Evolutionary conservation across 176 grass and related monocot genomes (phyloP).

Genomic region (Rhynchospora breviuscula): DNA sequence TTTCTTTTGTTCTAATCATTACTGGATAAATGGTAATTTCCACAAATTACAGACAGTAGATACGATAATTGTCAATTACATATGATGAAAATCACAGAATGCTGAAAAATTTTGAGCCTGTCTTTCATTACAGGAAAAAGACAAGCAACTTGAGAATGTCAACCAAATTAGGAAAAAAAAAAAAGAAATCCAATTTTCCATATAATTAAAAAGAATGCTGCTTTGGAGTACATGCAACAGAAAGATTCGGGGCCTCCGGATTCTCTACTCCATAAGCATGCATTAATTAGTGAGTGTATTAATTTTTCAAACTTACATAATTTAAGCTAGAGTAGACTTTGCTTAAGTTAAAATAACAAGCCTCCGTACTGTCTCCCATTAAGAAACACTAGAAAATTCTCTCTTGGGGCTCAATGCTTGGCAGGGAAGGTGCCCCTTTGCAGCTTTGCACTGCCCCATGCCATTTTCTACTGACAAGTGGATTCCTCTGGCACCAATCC

Average conservation of each 20-base stretch:
- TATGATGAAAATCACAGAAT: neutral
- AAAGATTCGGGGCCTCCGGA: neutral
- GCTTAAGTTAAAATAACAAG: slow-evolving; percentile 1
- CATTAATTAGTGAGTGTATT: neutral
- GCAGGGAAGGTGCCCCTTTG: neutral
- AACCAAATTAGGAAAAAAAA: neutral
- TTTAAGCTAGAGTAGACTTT: neutral
- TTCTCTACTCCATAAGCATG: neutral
- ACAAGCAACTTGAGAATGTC: neutral
- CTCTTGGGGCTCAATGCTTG: slow-evolving; percentile 24
- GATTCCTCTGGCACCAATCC: slow-evolving; percentile 29
- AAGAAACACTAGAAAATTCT: slow-evolving; percentile 35
- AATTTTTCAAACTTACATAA: neutral
- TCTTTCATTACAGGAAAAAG: neutral
- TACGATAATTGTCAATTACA: too few relatives aligned
- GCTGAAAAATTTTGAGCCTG: neutral
- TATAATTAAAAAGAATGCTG: neutral
- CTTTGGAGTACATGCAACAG: neutral
- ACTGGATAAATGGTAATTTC: too few relatives aligned
- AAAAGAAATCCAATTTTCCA: neutral
- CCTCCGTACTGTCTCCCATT: slow-evolving; percentile 23
- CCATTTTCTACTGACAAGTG: neutral
- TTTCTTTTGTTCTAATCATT: too few relatives aligned
- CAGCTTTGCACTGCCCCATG: slow-evolving; percentile 30
- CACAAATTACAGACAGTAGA: too few relatives aligned